phyloP scores from a whole-genome alignment of 2,329 filamentous ascomycete genomes.

The Calonectria pseudoreteaudii region DNA sequence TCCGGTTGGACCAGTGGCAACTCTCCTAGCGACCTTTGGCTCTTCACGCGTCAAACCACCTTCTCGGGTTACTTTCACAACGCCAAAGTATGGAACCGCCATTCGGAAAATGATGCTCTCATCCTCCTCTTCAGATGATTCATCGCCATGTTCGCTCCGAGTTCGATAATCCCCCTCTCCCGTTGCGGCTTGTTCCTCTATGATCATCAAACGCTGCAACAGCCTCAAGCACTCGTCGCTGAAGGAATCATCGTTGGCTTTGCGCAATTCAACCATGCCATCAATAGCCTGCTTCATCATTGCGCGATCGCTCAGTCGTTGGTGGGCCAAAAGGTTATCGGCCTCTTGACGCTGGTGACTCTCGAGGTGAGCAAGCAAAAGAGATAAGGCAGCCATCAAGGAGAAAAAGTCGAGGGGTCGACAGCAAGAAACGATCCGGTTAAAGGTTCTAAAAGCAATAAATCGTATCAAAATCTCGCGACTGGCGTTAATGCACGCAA shows the following conservation, averaged over 20 bases:
- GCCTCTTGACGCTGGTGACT: not conserved
- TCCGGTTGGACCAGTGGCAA: not conserved
- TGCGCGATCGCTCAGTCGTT: conserved; percentile 9
- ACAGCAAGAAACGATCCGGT: not conserved
- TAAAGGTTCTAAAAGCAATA: conserved; percentile 10
- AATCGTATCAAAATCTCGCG: conserved; percentile 11
- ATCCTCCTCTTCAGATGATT: not conserved
- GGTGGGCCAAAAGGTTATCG: conserved; percentile 4
- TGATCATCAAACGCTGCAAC: not conserved
- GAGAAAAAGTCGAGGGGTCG: conserved; percentile 15
- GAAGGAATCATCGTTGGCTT: not conserved
- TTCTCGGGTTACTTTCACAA: not conserved
- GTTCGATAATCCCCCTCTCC: not conserved
- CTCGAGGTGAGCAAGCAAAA: conserved; percentile 13
- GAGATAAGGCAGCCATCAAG: conserved; percentile 9
- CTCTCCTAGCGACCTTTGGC: not conserved
- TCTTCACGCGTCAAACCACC: not conserved
- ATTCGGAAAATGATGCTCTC: not conserved
- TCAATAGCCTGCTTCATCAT: conserved; percentile 18
- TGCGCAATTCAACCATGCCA: not conserved
- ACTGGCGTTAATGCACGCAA: conserved; percentile 17
- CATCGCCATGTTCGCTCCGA: not conserved
- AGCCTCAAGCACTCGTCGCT: not conserved
- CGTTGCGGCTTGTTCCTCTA: not conserved
- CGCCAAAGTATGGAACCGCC: not conserved